Evolutionary conservation across 2,329 filamentous ascomycete species (phyloP).

Genomic region (Xylariaceae sp.): DNA sequence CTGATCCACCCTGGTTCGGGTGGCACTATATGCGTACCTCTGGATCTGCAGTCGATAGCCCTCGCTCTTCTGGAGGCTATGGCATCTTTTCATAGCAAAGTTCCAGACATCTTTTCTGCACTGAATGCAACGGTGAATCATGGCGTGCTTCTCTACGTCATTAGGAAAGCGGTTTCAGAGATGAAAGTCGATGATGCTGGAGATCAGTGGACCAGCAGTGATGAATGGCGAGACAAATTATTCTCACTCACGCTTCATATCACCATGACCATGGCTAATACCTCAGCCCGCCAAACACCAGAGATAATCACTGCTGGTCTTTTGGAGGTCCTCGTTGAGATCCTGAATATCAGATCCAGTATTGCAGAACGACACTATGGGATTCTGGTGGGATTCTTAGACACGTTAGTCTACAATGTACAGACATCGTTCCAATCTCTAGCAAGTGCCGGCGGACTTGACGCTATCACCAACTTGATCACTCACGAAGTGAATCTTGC

Average conservation of each 20-base stretch:
- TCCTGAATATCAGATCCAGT: conserved; percentile 75
- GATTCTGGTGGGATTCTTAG: conserved; percentile 80
- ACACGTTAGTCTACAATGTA: conserved; percentile 80
- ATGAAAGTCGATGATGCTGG: conserved; percentile 60
- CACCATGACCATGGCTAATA: conserved; percentile 62
- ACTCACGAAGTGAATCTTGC: conserved; percentile 72
- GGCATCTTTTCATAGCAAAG: conserved; percentile 70
- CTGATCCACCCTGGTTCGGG: conserved; percentile 79
- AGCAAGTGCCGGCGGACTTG: conserved; percentile 77
- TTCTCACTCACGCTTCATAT: conserved; percentile 85
- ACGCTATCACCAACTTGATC: conserved; percentile 84
- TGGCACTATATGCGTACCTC: conserved; percentile 63
- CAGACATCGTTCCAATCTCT: conserved; percentile 81
- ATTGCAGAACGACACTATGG: conserved; percentile 81
- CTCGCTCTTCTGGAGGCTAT: conserved; percentile 82
- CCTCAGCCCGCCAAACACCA: conserved; percentile 34
- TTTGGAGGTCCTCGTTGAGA: conserved; percentile 84
- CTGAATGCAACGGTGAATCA: conserved; percentile 95
- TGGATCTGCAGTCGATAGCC: conserved; percentile 76
- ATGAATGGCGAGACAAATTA: conserved; percentile 86
- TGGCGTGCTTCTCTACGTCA: conserved; percentile 87
- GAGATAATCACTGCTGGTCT: conserved; percentile 86
- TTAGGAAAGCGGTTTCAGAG: conserved; percentile 83
- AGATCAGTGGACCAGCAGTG: conserved; percentile 61
- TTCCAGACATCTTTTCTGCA: conserved; percentile 80